Conservation (phyloP, 1,284 basidiomycete genomes). For the Peniophora sp. region DNA sequence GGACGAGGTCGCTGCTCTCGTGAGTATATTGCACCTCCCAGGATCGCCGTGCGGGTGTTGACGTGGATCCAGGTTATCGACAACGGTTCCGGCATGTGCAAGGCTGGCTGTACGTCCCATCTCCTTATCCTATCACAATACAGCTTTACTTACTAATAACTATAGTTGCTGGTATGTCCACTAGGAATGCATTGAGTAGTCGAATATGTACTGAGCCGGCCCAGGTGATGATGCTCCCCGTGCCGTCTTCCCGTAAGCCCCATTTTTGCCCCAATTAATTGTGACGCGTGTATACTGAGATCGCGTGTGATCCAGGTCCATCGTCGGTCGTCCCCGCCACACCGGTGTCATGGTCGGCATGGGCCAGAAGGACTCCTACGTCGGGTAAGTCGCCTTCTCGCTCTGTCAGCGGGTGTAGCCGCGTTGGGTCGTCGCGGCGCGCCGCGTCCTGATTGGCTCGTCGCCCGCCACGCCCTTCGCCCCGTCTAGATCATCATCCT, state of each 20-base stretch:
- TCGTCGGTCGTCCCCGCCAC: conserved; percentile 89
- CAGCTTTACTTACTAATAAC: conserved; percentile 15
- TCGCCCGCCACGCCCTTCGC: no score
- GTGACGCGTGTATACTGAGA: not conserved
- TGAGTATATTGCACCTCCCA: conserved; percentile 17
- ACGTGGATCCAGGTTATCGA: conserved; percentile 54
- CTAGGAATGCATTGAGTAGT: not conserved
- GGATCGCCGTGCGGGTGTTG: not conserved
- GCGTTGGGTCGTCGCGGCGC: no score
- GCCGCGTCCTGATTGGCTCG: no score
- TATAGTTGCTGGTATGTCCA: conserved; percentile 41
- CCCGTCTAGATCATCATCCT: no score
- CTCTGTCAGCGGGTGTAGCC: not conserved
- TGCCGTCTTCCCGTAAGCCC: conserved; percentile 60
- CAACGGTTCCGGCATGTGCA: conserved; percentile 89
- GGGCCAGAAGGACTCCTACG: conserved; percentile 85
- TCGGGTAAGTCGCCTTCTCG: conserved; percentile 46
- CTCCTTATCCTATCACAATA: conserved; percentile 3
- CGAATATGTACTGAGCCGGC: conserved; percentile 1
- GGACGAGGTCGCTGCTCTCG: conserved; percentile 41
- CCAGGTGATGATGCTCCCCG: conserved; percentile 64
- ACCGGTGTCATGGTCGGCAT: conserved; percentile 90
- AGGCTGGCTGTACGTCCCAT: conserved; percentile 72
- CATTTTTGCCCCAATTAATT: not conserved
- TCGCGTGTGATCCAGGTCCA: conserved; percentile 43